Conservation (phyloP, 148 eudicot species). For the Rhododendron vialii region DNA sequence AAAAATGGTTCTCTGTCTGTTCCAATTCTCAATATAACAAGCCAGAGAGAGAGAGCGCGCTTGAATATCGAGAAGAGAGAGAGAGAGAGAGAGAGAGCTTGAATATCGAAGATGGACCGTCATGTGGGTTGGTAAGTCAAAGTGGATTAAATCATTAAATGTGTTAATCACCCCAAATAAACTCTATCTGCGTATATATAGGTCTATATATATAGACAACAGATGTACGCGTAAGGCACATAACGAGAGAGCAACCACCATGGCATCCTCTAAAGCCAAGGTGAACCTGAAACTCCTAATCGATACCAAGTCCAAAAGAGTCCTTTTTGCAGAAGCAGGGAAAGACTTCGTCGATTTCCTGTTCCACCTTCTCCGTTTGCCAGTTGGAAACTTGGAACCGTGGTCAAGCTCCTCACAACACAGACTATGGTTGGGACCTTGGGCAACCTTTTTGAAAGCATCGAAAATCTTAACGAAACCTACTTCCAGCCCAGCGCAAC, state of each 20-base stretch:
- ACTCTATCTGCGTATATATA: too few relatives aligned
- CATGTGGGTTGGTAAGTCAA: too few relatives aligned
- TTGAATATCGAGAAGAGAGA: too few relatives aligned
- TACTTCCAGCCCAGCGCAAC: not conserved
- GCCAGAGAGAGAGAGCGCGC: too few relatives aligned
- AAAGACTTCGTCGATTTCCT: slow-evolving; percentile 30
- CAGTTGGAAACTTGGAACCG: slow-evolving; percentile 19
- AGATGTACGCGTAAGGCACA: not conserved
- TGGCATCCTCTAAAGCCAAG: not conserved
- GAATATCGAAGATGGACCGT: too few relatives aligned
- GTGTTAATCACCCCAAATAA: too few relatives aligned
- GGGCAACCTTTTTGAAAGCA: slow-evolving; percentile 5
- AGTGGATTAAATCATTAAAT: too few relatives aligned
- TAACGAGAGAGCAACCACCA: not conserved
- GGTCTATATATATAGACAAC: too few relatives aligned
- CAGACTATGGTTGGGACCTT: slow-evolving; percentile 17
- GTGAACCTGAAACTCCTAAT: slow-evolving; percentile 20
- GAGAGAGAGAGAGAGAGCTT: too few relatives aligned
- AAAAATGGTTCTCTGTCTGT: too few relatives aligned
- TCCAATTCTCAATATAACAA: too few relatives aligned
- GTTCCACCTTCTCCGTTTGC: slow-evolving; percentile 21
- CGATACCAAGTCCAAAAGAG: slow-evolving; percentile 22
- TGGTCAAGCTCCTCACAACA: slow-evolving; percentile 2
- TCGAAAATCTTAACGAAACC: slow-evolving; percentile 11
- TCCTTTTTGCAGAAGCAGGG: slow-evolving; percentile 28